These are phyloP conservation scores for Centrapalus pauciflorus DNA, from an alignment of 129 eudicot genomes.

Conservation along the genomic window DNA sequence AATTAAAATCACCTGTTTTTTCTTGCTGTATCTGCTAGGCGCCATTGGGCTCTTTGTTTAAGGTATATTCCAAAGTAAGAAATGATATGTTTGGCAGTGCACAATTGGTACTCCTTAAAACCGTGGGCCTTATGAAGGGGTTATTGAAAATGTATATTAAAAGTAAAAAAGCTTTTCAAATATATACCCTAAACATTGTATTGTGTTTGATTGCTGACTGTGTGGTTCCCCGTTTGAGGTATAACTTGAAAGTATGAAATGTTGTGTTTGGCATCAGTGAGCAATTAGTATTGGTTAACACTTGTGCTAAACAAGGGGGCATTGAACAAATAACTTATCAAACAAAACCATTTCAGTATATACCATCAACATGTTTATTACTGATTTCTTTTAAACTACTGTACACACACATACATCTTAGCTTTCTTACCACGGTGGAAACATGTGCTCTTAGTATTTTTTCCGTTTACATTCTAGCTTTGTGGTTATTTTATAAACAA, in stretches of 20 bases:
- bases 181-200: background rate
- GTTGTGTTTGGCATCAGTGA: background rate
- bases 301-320: background rate
- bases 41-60: no score
- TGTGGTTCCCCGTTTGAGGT: background rate
- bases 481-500: background rate
- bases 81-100: background rate
- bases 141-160: background rate
- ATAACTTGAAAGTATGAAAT: background rate
- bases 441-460: constrained; percentile 1
- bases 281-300: background rate
- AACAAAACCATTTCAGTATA: constrained; percentile 3
- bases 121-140: background rate
- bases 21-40: no score
- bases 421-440: constrained; percentile 1
- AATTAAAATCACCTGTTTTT: no score
- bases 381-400: background rate
- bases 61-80: no score
- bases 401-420: background rate
- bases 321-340: background rate
- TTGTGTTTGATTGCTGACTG: background rate
- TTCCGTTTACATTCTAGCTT: constrained; percentile 2
- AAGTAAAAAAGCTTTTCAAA: background rate
- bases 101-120: background rate
- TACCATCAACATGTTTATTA: background rate